These are phyloP conservation scores for Boletales sp. DNA, from an alignment of 768 basidiomycete species.

Conservation along the genomic window DNA sequence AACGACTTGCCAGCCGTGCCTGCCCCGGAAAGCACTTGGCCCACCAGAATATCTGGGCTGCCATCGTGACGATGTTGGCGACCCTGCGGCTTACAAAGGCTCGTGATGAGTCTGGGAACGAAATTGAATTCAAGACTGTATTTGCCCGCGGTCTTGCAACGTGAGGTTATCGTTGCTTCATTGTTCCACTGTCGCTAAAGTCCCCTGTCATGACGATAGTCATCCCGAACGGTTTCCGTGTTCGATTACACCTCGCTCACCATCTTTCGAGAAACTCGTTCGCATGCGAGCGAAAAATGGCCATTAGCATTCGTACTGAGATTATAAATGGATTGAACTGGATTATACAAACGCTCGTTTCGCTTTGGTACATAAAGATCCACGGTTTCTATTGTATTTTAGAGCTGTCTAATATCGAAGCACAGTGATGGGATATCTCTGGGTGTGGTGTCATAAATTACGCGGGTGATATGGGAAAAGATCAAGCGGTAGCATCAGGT, in stretches of 20 bases:
- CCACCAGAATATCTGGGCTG: constrained; percentile 30
- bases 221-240: constrained; percentile 26
- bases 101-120: constrained; percentile 26
- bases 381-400: constrained; percentile 6
- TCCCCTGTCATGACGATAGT: constrained; percentile 3
- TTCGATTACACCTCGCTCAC: constrained; percentile 16
- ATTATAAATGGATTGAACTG: neutral
- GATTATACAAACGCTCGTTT: neutral
- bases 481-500: neutral
- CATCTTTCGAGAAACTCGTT: constrained; percentile 13
- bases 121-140: constrained; percentile 22
- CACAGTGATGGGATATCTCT: constrained; percentile 4
- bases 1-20: constrained; percentile 13
- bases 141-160: constrained; percentile 22
- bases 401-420: neutral
- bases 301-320: too few species aligned
- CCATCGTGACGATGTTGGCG: constrained; percentile 29
- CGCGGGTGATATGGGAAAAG: neutral
- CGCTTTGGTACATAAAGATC: neutral
- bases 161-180: constrained; percentile 6
- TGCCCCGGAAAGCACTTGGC: constrained; percentile 37
- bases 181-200: neutral
- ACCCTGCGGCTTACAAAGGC: constrained; percentile 26
- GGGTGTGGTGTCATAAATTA: constrained; percentile 1
- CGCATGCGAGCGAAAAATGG: neutral